Evolutionary conservation across 768 basidiomycete species (phyloP), one percentile per base, ranked within the genome.

Genomic region (Rhizopogon salebrosus): DNA sequence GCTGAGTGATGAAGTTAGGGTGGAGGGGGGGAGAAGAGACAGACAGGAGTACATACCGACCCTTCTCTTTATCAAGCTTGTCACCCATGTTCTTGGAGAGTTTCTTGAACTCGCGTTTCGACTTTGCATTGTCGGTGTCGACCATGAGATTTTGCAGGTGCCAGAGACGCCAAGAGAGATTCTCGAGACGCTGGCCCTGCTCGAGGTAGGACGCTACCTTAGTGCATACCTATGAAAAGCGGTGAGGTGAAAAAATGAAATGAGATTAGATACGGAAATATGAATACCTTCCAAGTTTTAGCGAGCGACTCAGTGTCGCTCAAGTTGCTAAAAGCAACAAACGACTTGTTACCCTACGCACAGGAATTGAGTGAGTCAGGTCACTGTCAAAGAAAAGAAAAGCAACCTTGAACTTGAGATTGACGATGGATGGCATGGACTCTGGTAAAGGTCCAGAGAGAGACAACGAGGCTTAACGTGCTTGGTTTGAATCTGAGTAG

Each of bases 51-150:
- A 80, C 89, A 57, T 48, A 91, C 91, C 88, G 73, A 65, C 91
- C 91, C 72, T 92, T 92, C 73, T 93, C 91, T 73, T 89, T 91
- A 78, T 93, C 91, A 62, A 93, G 77, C 70, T 89, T 92, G 75
- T 93, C 91, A 57, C 91, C 82, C 92, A 93, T 93, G 66, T 71
- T 80, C 70, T 87, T 90, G 61, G 87, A 88, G 51, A 93, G 82
- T 62, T 89, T 91, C 75, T 85, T 89, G 78, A 93, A 92, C 72
- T 92, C 89, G 45, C 91, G 86, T 66, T 91, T 91, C 14, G 86
- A 69, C 71, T 84, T 88, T 39, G 91, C 89, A 57, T 91, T 91
- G 78, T 93, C 92, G 55, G 84, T 79, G 72, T 93, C 90, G 72
- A 93, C 90, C 75, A 92, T 92, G 61, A 92, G 82, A 62, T 84